phyloP scores from a whole-genome alignment of 768 basidiomycete genomes.

The Strobilomyces confusus region DNA sequence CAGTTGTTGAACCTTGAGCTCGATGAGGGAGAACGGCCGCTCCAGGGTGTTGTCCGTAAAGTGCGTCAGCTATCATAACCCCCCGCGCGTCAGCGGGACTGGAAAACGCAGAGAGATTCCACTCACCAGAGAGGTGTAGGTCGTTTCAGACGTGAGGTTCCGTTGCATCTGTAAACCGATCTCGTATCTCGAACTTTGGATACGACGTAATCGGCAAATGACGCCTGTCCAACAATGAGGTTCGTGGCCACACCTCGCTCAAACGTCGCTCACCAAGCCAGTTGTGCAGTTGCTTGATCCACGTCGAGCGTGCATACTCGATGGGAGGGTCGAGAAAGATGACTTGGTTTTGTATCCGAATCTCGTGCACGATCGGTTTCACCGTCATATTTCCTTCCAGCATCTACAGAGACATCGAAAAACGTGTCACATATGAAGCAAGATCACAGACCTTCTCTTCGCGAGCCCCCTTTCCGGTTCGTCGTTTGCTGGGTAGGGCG shows the following conservation, averaged over 20 bases:
- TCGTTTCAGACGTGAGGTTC: conserved; percentile 57
- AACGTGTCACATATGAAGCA: not conserved
- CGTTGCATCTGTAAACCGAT: conserved; percentile 91
- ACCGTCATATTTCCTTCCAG: conserved; percentile 71
- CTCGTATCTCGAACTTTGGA: conserved; percentile 96
- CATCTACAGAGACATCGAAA: conserved; percentile 40
- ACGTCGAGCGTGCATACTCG: conserved; percentile 86
- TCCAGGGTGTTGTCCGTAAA: conserved; percentile 73
- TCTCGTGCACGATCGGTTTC: conserved; percentile 89
- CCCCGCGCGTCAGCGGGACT: conserved; percentile 6
- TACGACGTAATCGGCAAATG: conserved; percentile 79
- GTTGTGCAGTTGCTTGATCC: conserved; percentile 86
- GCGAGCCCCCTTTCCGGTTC: conserved; percentile 65
- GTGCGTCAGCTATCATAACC: conserved; percentile 55
- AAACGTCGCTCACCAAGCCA: conserved; percentile 61
- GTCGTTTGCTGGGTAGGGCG: conserved; percentile 53
- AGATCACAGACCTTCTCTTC: conserved; percentile 65
- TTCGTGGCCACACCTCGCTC: not conserved
- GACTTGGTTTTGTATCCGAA: conserved; percentile 97
- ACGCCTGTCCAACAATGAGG: conserved; percentile 47
- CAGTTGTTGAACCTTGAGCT: conserved; percentile 82
- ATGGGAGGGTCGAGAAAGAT: conserved; percentile 98
- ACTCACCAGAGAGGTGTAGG: conserved; percentile 79
- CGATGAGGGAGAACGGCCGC: conserved; percentile 81
- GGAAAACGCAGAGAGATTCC: not conserved